Evolutionary conservation across 1,284 basidiomycete genomes (phyloP), one percentile per base, ranked within the genome.

Genomic region (Schizopora paradoxa): DNA sequence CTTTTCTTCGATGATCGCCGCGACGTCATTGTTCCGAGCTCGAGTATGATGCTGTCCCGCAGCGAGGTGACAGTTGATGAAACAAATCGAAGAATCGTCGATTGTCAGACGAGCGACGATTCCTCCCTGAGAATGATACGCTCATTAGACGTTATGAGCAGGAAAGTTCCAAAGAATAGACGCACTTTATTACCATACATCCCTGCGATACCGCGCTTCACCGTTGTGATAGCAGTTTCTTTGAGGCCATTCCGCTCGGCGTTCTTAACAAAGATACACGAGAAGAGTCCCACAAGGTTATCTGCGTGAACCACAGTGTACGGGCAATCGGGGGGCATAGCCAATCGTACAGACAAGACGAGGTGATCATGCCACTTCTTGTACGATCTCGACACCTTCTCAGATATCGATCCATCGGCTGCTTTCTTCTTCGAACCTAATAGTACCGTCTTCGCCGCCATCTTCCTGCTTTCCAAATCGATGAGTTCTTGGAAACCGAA

Each of bases 401-500:
- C 84, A 6, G 83, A 82, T 21, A 88, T 68, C 11, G 47, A 29
- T 19, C 48, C 54, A 47, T 54, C 51, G 14, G 49, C 31, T 21
- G 60, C 60, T 43, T 65, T 69, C 50, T 66, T 67, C 51, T 70
- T 69, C 16, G 79, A 70, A 0, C 83, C 86, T 3, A 94, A 74
- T 2, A 96, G 61, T 19, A 95, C 79, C 3, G 83, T 91, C 66
- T 94, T 94, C 10, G 94, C 93, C 0, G 88, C 86, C 64, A 97
- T 82, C 64, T 85, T 92, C 52, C 91, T 82, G 56, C 82, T 86
- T 54, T 97, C 93, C 8, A 99, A 76, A 61, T 97, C 92, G 51
- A 99, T 89, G 31, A 97, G 76, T 67, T 98, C 95, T 63, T 99
- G 95, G 60, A 98, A 86, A 1, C 93, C 93, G 61, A 98, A 96